These are phyloP conservation scores for Hemileccinum rubropunctum DNA, from an alignment of 768 basidiomycete genomes.

Conservation along the genomic window DNA sequence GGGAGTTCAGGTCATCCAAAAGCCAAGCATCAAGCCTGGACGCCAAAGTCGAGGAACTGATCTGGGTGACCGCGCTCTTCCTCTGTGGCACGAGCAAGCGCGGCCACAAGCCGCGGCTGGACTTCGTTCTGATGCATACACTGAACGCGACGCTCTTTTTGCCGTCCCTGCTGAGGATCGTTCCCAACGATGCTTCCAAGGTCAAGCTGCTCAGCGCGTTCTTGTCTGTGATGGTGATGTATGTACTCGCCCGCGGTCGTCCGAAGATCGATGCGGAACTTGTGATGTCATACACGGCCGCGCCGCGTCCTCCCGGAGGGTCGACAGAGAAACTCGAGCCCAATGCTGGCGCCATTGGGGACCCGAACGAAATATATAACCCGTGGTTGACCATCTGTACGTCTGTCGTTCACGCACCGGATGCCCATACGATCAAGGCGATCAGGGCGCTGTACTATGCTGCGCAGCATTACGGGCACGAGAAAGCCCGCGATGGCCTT, in stretches of 20 bases:
- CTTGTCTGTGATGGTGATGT: conserved; percentile 37
- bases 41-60: conserved; percentile 45
- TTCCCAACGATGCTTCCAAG: conserved; percentile 36
- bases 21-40: conserved; percentile 31
- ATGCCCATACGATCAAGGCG: conserved; percentile 51
- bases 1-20: conserved; percentile 18
- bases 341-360: conserved; percentile 31
- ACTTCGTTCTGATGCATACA: conserved; percentile 60
- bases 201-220: conserved; percentile 45
- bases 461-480: conserved; percentile 46
- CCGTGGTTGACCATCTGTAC: conserved; percentile 52
- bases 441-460: conserved; percentile 48
- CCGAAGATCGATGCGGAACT: conserved; percentile 50
- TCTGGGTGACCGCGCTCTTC: conserved; percentile 48
- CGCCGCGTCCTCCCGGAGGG: conserved; percentile 38
- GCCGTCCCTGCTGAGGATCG: conserved; percentile 36
- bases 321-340: background rate
- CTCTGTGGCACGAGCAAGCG: conserved; percentile 45
- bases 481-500: conserved; percentile 34
- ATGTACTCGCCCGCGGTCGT: conserved; percentile 44
- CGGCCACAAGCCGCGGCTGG: conserved; percentile 48
- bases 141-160: conserved; percentile 53
- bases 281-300: conserved; percentile 43
- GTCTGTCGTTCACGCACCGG: conserved; percentile 47
- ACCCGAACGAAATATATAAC: conserved; percentile 40